Conservation (phyloP, 768 basidiomycete species). For the Postia placenta region DNA sequence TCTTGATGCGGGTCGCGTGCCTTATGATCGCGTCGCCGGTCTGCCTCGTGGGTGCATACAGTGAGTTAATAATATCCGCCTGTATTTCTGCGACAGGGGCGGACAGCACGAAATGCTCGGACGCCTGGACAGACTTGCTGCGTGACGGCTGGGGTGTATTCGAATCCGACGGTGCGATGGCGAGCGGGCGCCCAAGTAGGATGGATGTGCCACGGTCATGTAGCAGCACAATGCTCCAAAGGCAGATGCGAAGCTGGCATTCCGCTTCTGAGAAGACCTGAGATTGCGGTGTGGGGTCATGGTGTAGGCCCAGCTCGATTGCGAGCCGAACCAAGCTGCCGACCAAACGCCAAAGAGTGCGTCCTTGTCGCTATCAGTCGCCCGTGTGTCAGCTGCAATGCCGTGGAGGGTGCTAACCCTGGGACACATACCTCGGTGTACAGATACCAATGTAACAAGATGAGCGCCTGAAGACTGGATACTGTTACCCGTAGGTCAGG, state of each 20-base stretch:
- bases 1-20: slow-evolving; percentile 74
- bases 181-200: slow-evolving; percentile 79
- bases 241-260: slow-evolving; percentile 68
- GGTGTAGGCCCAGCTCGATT: slow-evolving; percentile 81
- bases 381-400: neutral
- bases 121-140: slow-evolving; percentile 48
- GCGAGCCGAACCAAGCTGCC: slow-evolving; percentile 78
- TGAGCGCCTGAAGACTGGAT: slow-evolving; percentile 77
- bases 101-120: slow-evolving; percentile 75
- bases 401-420: neutral
- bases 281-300: slow-evolving; percentile 68
- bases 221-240: slow-evolving; percentile 81
- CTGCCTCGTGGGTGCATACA: slow-evolving; percentile 74
- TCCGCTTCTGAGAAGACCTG: slow-evolving; percentile 67
- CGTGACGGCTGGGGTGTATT: slow-evolving; percentile 71
- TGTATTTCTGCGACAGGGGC: slow-evolving; percentile 78
- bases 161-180: slow-evolving; percentile 75
- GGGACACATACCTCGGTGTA: slow-evolving; percentile 66
- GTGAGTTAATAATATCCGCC: slow-evolving; percentile 82
- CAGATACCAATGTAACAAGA: slow-evolving; percentile 83
- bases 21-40: slow-evolving; percentile 65
- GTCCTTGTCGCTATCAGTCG: slow-evolving; percentile 67
- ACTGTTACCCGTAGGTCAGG: slow-evolving; percentile 80
- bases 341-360: slow-evolving; percentile 82
- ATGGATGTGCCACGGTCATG: slow-evolving; percentile 88